Conservation (phyloP, 495 filamentous ascomycete species). For the Pseudomonodictys pantanalensis region DNA sequence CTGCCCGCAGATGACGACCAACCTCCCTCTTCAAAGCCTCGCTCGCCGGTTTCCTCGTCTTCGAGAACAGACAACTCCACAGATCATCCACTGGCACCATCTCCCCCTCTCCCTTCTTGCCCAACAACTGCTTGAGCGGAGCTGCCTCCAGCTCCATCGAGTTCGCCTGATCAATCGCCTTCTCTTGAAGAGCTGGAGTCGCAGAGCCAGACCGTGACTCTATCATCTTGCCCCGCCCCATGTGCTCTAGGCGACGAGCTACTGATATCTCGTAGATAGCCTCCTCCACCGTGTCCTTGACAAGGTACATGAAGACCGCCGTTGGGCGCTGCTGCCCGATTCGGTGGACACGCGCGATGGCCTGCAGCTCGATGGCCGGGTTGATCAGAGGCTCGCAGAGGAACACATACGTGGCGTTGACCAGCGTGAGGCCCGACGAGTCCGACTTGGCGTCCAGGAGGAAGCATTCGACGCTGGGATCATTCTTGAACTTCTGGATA, state of each 20-base stretch:
- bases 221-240: constrained; percentile 48
- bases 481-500: constrained; percentile 68
- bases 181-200: constrained; percentile 51
- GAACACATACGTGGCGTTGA: constrained; percentile 92
- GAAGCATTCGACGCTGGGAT: constrained; percentile 77
- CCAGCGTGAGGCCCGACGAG: constrained; percentile 81
- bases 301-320: constrained; percentile 92
- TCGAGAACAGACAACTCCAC: constrained; percentile 79
- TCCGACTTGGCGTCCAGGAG: constrained; percentile 84
- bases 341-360: constrained; percentile 87
- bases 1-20: constrained; percentile 35
- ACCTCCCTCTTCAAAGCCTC: constrained; percentile 32
- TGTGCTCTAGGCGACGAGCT: constrained; percentile 69
- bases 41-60: constrained; percentile 23
- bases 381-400: constrained; percentile 92
- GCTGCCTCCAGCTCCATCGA: constrained; percentile 75
- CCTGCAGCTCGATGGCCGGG: constrained; percentile 88
- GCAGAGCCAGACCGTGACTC: constrained; percentile 32
- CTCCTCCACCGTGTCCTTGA: constrained; percentile 84
- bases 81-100: constrained; percentile 74
- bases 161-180: constrained; percentile 73
- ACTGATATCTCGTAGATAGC: constrained; percentile 85
- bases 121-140: constrained; percentile 63
- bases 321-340: constrained; percentile 87
- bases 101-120: constrained; percentile 72